These are phyloP conservation scores for Coprinopsis marcescibilis DNA, from an alignment of 768 basidiomycete species.

Conservation along the genomic window DNA sequence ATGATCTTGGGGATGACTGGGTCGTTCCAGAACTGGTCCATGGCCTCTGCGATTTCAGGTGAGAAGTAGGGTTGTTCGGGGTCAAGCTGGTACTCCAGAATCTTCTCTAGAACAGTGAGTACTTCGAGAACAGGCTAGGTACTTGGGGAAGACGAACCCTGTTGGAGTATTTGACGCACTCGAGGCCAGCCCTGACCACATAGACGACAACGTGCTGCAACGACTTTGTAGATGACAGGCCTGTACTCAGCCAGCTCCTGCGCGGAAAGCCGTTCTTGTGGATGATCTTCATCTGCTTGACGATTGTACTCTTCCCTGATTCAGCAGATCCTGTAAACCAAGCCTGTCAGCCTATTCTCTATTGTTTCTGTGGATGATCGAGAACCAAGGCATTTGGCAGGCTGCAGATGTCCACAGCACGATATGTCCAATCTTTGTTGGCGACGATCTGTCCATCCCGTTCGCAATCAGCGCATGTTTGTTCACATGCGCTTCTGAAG, in stretches of 20 bases:
- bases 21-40: slow-evolving; percentile 66
- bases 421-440: too few species aligned
- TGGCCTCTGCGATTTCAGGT: slow-evolving; percentile 62
- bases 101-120: slow-evolving; percentile 46
- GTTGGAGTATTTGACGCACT: slow-evolving; percentile 65
- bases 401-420: too few species aligned
- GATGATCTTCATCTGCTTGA: slow-evolving; percentile 99
- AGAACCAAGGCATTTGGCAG: too few species aligned
- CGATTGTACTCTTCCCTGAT: slow-evolving; percentile 92
- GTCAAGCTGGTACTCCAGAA: slow-evolving; percentile 54
- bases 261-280: slow-evolving; percentile 85
- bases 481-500: too few species aligned
- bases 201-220: slow-evolving; percentile 82
- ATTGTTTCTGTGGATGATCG: too few species aligned
- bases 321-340: slow-evolving; percentile 85
- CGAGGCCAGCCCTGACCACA: slow-evolving; percentile 80
- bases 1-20: slow-evolving; percentile 52
- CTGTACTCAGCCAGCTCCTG: slow-evolving; percentile 71
- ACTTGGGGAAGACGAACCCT: slow-evolving; percentile 44
- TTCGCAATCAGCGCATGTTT: too few species aligned
- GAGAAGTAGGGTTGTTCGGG: slow-evolving; percentile 41
- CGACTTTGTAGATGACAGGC: slow-evolving; percentile 77
- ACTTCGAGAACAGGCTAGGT: too few species aligned
- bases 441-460: too few species aligned
- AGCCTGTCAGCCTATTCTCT: background rate